Evolutionary conservation across 2,329 filamentous ascomycete species (phyloP).

Genomic region (Akanthomyces uredinophilus): DNA sequence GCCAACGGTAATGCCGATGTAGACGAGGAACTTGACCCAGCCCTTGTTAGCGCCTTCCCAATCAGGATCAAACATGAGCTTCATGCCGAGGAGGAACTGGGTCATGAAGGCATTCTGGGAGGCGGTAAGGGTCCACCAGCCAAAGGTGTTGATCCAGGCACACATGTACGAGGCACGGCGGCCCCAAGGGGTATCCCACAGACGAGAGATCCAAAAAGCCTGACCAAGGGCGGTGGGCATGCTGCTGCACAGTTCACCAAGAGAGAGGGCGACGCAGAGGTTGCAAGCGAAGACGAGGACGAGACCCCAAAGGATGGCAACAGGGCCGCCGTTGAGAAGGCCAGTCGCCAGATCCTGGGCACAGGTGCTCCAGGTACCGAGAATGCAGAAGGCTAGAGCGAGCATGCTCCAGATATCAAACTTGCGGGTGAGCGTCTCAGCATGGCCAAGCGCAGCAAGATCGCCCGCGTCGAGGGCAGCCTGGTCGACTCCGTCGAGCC

Average conservation of each 20-base stretch:
- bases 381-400: constrained; percentile 50
- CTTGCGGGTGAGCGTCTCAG: constrained; percentile 37
- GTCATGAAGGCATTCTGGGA: constrained; percentile 55
- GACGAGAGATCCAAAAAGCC: constrained; percentile 47
- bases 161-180: constrained; percentile 51
- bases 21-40: constrained; percentile 52
- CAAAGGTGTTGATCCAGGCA: constrained; percentile 56
- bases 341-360: constrained; percentile 45
- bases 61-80: constrained; percentile 44
- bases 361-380: constrained; percentile 55
- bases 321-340: constrained; percentile 48
- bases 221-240: constrained; percentile 58
- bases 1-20: constrained; percentile 42
- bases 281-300: constrained; percentile 48
- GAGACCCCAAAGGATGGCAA: constrained; percentile 52
- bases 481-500: constrained; percentile 21
- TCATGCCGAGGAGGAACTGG: constrained; percentile 52
- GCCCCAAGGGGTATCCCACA: constrained; percentile 35
- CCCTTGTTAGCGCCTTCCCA: constrained; percentile 41
- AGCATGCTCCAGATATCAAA: constrained; percentile 54
- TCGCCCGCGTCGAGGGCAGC: constrained; percentile 33
- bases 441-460: constrained; percentile 37
- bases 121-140: constrained; percentile 53
- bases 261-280: constrained; percentile 47
- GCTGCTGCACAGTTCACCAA: constrained; percentile 51